These are phyloP conservation scores for Adenanthera pavonina DNA, from an alignment of 306 rosid species.

Conservation along the genomic window DNA sequence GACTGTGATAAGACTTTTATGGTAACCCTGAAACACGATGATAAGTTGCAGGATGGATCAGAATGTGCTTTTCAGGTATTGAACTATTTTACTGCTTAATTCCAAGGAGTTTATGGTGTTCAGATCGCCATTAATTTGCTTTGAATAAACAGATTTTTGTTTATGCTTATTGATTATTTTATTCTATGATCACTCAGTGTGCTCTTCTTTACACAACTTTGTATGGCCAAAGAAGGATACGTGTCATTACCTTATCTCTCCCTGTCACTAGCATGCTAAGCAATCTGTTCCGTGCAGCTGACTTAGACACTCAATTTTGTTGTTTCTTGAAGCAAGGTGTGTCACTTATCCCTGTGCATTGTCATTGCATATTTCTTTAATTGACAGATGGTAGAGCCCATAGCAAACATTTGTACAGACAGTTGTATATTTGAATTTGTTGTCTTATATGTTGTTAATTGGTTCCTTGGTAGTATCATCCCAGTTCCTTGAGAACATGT, in stretches of 20 bases:
- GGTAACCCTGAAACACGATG: conserved; percentile 93
- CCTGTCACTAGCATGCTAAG: conserved; percentile 97
- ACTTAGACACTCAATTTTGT: conserved; percentile 92
- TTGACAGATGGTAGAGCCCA: conserved; percentile 6
- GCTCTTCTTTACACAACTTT: conserved; percentile 97
- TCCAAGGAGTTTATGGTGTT: conserved; percentile 29
- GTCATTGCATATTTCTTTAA: not conserved
- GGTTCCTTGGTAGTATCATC: conserved; percentile 32
- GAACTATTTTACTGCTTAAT: conserved; percentile 37
- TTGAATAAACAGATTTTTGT: conserved; percentile 13
- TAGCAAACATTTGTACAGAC: conserved; percentile 19
- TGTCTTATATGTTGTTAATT: not conserved
- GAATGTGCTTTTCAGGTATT: conserved; percentile 97
- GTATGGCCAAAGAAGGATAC: conserved; percentile 93
- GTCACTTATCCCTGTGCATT: conserved; percentile 23
- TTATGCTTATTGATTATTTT: conserved; percentile 34
- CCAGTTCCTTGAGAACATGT: conserved; percentile 17
- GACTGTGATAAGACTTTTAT: conserved; percentile 95
- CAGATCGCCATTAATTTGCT: conserved; percentile 7
- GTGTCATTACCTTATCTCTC: conserved; percentile 82
- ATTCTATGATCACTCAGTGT: conserved; percentile 61
- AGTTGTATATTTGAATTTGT: conserved; percentile 24
- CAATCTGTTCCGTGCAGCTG: conserved; percentile 96
- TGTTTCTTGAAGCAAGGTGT: conserved; percentile 98
- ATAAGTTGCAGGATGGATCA: conserved; percentile 96